A percentile compares a stretch with the other conserved stretches of the same genome.
phyloP scores from a whole-genome alignment of 139 green algal genomes.

The Coelastrella sp. region DNA sequence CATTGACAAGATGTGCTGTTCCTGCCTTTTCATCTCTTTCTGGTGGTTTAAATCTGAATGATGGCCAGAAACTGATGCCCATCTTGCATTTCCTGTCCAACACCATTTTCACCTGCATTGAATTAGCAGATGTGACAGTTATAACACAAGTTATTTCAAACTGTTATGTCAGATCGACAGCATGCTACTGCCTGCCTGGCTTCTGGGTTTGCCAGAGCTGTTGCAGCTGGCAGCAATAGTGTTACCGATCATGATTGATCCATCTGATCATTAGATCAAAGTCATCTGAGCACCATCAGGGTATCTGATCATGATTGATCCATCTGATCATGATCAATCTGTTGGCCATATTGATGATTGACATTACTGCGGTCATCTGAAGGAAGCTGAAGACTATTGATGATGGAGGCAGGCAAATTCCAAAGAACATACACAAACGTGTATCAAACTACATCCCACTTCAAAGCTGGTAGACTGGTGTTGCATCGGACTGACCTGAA shows the following conservation, averaged over 20 bases:
- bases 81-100: conserved; percentile 34
- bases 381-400: no score
- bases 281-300: no score
- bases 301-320: no score
- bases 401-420: no score
- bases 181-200: neutral
- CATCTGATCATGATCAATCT: neutral
- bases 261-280: no score
- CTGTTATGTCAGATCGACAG: neutral
- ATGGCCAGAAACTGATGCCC: conserved; percentile 51
- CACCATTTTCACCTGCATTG: conserved; percentile 22
- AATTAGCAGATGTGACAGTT: neutral
- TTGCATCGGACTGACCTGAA: neutral
- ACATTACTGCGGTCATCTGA: neutral
- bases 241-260: no score
- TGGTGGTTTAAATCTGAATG: conserved; percentile 27
- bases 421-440: no score
- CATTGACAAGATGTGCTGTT: neutral
- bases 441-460: neutral
- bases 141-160: neutral
- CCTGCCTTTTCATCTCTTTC: conserved; percentile 2
- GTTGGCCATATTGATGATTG: neutral
- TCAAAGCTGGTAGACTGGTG: neutral
- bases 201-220: neutral
- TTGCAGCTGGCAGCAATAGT: neutral